Conservation (phyloP, 768 basidiomycete genomes). For the Tricholoma terreum region DNA sequence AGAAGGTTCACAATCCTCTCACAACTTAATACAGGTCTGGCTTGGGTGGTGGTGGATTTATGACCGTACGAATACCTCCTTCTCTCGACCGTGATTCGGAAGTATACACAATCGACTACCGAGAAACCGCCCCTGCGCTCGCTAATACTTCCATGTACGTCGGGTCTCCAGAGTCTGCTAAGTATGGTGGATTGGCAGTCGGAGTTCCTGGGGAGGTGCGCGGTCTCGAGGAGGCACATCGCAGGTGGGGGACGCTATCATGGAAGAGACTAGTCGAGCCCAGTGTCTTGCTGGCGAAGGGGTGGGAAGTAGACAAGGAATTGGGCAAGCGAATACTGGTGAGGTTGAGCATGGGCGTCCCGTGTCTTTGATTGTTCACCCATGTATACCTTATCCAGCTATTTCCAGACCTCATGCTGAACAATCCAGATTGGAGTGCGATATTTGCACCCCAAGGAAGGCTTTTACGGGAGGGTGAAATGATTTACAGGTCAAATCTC, state of each 20-base stretch:
- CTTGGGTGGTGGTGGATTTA: slow-evolving; percentile 87
- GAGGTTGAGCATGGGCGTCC: slow-evolving; percentile 19
- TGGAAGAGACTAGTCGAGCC: slow-evolving; percentile 82
- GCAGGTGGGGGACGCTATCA: slow-evolving; percentile 74
- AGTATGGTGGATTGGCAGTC: slow-evolving; percentile 79
- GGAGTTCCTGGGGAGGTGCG: slow-evolving; percentile 90
- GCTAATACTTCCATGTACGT: slow-evolving; percentile 78
- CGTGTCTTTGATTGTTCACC: not conserved
- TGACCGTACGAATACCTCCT: slow-evolving; percentile 77
- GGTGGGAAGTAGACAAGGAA: slow-evolving; percentile 79
- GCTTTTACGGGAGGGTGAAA: slow-evolving; percentile 72
- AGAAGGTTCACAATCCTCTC: not conserved
- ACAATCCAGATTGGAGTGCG: slow-evolving; percentile 70
- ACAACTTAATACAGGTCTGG: slow-evolving; percentile 50
- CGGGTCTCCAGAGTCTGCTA: slow-evolving; percentile 48
- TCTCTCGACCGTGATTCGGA: slow-evolving; percentile 43
- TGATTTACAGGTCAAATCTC: slow-evolving; percentile 68
- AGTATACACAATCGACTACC: slow-evolving; percentile 78
- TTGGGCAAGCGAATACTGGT: slow-evolving; percentile 72
- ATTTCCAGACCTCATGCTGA: slow-evolving; percentile 56
- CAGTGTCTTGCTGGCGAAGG: slow-evolving; percentile 66
- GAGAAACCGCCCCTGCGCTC: slow-evolving; percentile 78
- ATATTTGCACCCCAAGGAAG: slow-evolving; percentile 79
- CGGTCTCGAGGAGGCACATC: slow-evolving; percentile 82
- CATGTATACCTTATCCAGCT: slow-evolving; percentile 26